A percentile compares a stretch with the other conserved stretches of the same genome.
Evolutionary conservation across 768 basidiomycete genomes (phyloP).

Genomic region (Gloeopeniophorella convolvens): DNA sequence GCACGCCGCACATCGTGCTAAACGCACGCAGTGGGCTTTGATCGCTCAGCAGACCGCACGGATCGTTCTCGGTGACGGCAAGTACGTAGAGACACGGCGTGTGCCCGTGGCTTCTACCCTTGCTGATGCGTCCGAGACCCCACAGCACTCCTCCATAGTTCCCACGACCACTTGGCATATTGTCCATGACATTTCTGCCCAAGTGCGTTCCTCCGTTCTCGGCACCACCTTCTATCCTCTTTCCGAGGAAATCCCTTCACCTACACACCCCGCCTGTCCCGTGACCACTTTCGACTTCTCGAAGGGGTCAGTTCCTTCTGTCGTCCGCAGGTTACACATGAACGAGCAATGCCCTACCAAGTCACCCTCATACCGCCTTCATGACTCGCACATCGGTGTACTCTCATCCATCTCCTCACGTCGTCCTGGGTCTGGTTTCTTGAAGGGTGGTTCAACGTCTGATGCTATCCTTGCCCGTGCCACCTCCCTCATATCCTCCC

Average conservation of each 20-base stretch:
- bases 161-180: conserved; percentile 18
- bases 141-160: conserved; percentile 6
- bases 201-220: conserved; percentile 9
- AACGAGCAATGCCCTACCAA: too few species aligned
- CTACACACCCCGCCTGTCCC: background rate
- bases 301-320: conserved; percentile 6
- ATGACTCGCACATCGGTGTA: conserved; percentile 11
- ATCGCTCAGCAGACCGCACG: conserved; percentile 19
- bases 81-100: conserved; percentile 21
- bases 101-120: conserved; percentile 14
- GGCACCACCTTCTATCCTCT: conserved; percentile 12
- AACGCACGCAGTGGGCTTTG: conserved; percentile 14
- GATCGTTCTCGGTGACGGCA: conserved; percentile 19
- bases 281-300: conserved; percentile 16
- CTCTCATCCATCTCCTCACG: conserved; percentile 7
- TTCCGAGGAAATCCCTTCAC: background rate
- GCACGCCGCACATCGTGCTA: conserved; percentile 16
- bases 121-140: conserved; percentile 15
- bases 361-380: background rate
- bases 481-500: conserved; percentile 17
- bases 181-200: conserved; percentile 17
- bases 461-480: conserved; percentile 13
- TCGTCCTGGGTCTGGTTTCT: conserved; percentile 14
- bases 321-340: conserved; percentile 17
- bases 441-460: conserved; percentile 10